These are phyloP conservation scores for Martensiomyces pterosporus DNA, from an alignment of 192 early-diverging fungal species.

Conservation along the genomic window DNA sequence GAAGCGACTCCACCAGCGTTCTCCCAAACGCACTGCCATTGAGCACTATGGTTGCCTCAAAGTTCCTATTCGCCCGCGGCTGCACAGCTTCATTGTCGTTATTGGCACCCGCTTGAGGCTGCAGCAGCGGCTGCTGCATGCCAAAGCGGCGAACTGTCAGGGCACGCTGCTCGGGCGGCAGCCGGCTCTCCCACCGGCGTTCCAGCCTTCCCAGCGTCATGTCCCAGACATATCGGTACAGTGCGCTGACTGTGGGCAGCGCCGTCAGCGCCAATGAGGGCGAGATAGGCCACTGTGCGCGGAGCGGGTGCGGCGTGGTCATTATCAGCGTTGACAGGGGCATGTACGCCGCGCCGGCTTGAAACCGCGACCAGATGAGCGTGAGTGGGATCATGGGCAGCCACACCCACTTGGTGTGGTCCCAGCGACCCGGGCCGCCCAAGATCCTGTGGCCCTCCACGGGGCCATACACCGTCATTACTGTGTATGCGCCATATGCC, in stretches of 20 bases:
- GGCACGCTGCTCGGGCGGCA: slow-evolving; percentile 20
- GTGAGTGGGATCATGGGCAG: slow-evolving; percentile 58
- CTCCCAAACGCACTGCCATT: slow-evolving; percentile 54
- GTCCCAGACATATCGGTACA: slow-evolving; percentile 56
- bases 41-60: slow-evolving; percentile 55
- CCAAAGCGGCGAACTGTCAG: slow-evolving; percentile 24
- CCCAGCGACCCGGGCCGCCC: slow-evolving; percentile 53
- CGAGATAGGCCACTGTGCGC: slow-evolving; percentile 56
- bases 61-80: slow-evolving; percentile 12
- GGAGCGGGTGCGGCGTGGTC: slow-evolving; percentile 53
- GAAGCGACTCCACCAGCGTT: slow-evolving; percentile 60
- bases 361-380: slow-evolving; percentile 59
- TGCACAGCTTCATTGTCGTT: no score
- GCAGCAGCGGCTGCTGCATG: slow-evolving; percentile 3
- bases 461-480: slow-evolving; percentile 63
- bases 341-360: slow-evolving; percentile 55
- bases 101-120: no score
- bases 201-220: slow-evolving; percentile 55
- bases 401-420: slow-evolving; percentile 61
- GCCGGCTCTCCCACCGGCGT: slow-evolving; percentile 52
- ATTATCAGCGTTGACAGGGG: slow-evolving; percentile 60
- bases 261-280: slow-evolving; percentile 59
- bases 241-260: slow-evolving; percentile 59
- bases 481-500: slow-evolving; percentile 65
- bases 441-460: slow-evolving; percentile 58